These are phyloP conservation scores for Saccharum spontaneum DNA, from an alignment of 176 grass and related monocot species.

Conservation along the genomic window DNA sequence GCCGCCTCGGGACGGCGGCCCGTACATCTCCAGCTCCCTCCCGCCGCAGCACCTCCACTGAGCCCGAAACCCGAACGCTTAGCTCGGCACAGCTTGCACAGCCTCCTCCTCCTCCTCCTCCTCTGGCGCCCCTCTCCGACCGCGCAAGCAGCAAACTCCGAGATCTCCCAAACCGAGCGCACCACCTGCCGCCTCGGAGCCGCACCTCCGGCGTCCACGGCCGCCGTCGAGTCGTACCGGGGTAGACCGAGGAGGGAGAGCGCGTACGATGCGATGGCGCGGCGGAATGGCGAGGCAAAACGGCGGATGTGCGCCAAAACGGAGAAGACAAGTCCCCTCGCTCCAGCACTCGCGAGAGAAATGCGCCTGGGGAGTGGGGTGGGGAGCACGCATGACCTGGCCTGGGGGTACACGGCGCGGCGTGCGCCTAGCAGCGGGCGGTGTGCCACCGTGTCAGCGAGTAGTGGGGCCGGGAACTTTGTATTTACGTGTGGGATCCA, in stretches of 20 bases:
- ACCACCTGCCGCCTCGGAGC: not conserved
- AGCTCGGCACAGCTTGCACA: not conserved
- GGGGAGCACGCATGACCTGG: not conserved
- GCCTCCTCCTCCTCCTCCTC: not conserved
- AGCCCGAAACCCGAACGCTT: not conserved
- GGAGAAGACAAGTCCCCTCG: conserved; percentile 12
- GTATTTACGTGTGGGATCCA: not conserved
- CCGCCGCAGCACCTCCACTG: not conserved
- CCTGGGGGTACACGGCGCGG: conserved; percentile 11
- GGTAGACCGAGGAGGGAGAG: not conserved
- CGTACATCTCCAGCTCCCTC: conserved; percentile 55
- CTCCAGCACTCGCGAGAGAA: not conserved
- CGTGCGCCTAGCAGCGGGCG: conserved; percentile 38
- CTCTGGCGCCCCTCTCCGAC: not conserved
- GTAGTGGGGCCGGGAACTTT: not conserved
- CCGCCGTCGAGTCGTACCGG: not conserved
- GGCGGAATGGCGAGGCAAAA: conserved; percentile 12
- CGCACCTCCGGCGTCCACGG: not conserved
- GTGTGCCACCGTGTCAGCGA: not conserved
- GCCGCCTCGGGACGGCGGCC: conserved; percentile 46
- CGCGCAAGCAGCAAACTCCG: not conserved
- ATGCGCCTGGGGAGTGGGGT: not conserved
- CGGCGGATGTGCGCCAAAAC: not conserved
- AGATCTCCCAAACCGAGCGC: conserved; percentile 30
- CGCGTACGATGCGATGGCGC: not conserved